Evolutionary conservation across 2,329 filamentous ascomycete genomes (phyloP).

Genomic region (Penicillium sp.): DNA sequence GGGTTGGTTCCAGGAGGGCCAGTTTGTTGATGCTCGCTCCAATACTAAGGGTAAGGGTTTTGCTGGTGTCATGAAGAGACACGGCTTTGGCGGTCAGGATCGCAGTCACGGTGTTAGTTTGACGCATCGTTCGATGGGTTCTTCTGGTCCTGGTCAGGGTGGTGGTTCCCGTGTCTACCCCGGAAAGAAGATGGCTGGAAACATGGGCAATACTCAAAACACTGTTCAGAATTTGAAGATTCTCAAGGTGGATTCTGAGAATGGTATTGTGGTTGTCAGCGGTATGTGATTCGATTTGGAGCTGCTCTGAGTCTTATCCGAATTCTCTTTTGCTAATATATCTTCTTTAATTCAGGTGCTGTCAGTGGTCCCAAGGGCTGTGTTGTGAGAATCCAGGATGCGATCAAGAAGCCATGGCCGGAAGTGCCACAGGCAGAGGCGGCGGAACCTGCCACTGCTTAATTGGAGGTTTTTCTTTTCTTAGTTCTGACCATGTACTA

Average conservation of each 20-base stretch:
- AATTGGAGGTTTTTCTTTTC: conserved; percentile 4
- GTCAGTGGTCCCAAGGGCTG: conserved; percentile 87
- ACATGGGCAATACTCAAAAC: conserved; percentile 86
- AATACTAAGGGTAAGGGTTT: conserved; percentile 87
- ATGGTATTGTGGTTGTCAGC: conserved; percentile 84
- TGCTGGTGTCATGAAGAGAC: conserved; percentile 95
- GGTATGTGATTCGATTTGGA: conserved; percentile 49
- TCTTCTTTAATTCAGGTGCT: conserved; percentile 47
- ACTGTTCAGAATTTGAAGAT: conserved; percentile 91
- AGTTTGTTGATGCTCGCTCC: conserved; percentile 82
- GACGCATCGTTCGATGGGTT: conserved; percentile 90
- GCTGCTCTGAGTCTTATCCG: neutral
- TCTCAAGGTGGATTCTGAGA: conserved; percentile 79
- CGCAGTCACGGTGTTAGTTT: conserved; percentile 94
- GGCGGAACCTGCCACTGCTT: conserved; percentile 29
- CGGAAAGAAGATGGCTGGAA: conserved; percentile 96
- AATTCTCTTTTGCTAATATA: conserved; percentile 8
- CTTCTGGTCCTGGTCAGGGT: conserved; percentile 83
- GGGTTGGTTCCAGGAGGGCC: conserved; percentile 87
- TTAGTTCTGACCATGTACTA: conserved; percentile 35
- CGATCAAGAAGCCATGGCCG: conserved; percentile 80
- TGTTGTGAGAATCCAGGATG: conserved; percentile 81
- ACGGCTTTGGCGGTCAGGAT: conserved; percentile 84
- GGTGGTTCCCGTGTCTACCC: conserved; percentile 88
- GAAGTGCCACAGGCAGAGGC: conserved; percentile 35